phyloP scores from a whole-genome alignment of 345 rosid genomes.

The Eucalyptus grandis region DNA sequence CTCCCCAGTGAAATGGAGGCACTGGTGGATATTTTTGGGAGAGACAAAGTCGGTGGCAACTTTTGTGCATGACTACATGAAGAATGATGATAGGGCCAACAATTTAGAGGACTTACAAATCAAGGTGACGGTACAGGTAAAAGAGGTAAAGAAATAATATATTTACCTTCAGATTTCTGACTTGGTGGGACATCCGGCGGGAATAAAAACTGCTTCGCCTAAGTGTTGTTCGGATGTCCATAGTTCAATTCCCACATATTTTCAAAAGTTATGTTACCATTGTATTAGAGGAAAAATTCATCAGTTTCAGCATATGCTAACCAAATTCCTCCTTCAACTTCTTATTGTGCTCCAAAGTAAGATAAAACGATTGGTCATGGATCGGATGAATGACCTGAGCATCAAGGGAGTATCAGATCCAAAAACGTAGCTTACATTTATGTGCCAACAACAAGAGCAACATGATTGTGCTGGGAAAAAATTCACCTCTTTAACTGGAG shows the following conservation, averaged over 20 bases:
- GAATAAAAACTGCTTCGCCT: constrained; percentile 90
- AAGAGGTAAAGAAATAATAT: background rate
- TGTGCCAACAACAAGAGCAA: background rate
- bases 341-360: constrained; percentile 55
- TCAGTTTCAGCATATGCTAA: constrained; percentile 3
- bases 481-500: constrained; percentile 50
- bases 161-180: constrained; percentile 74
- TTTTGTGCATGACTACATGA: no score
- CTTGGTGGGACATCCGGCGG: constrained; percentile 97
- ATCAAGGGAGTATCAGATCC: background rate
- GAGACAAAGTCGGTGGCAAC: no score
- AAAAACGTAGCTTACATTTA: background rate
- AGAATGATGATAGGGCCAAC: no score
- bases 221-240: constrained; percentile 83
- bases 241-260: constrained; percentile 51
- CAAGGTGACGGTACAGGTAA: no score
- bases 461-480: background rate
- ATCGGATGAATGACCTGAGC: constrained; percentile 60
- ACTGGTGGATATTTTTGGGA: no score
- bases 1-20: constrained; percentile 1
- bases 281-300: background rate
- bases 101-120: no score
- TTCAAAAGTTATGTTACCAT: background rate
- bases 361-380: constrained; percentile 72
- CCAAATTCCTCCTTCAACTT: constrained; percentile 73